A percentile compares a stretch with the other conserved stretches of the same genome.
Conservation (phyloP, 2,329 filamentous ascomycete species). For the Knufia fluminis region DNA sequence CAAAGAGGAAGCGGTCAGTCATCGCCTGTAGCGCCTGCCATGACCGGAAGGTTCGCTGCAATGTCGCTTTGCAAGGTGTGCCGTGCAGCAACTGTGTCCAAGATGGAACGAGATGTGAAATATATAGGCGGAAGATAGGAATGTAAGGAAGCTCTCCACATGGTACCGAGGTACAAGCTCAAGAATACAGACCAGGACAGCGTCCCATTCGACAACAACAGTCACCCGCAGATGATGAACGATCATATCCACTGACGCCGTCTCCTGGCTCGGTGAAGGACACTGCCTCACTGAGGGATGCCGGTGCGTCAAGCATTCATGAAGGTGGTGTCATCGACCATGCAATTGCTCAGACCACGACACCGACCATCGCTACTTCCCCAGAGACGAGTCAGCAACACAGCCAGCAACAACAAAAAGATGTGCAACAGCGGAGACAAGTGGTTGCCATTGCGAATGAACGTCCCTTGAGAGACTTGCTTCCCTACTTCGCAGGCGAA, state of each 20-base stretch:
- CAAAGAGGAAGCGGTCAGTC: constrained; percentile 24
- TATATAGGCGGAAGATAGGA: constrained; percentile 11
- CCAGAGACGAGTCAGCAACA: not conserved
- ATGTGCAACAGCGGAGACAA: not conserved
- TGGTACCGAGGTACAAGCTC: not conserved
- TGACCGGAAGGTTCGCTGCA: constrained; percentile 27
- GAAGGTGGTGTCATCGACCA: not conserved
- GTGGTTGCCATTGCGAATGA: not conserved
- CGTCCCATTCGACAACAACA: constrained; percentile 6
- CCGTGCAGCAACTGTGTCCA: constrained; percentile 24
- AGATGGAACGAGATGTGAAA: constrained; percentile 12
- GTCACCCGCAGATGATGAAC: not conserved
- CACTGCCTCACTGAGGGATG: not conserved
- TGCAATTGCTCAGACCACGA: not conserved
- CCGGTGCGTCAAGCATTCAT: not conserved
- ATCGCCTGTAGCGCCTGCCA: constrained; percentile 29
- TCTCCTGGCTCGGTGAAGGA: constrained; percentile 6
- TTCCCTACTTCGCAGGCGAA: constrained; percentile 8
- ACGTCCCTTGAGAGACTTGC: not conserved
- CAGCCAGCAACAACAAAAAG: not conserved
- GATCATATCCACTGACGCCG: constrained; percentile 11
- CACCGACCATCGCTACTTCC: not conserved
- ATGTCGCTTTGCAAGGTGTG: constrained; percentile 25
- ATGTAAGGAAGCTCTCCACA: constrained; percentile 8
- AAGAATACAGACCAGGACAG: constrained; percentile 4